A percentile compares a stretch with the other conserved stretches of the same genome.
Conservation (phyloP, 352 stramenopile species). For the Pythium angustatum region DNA sequence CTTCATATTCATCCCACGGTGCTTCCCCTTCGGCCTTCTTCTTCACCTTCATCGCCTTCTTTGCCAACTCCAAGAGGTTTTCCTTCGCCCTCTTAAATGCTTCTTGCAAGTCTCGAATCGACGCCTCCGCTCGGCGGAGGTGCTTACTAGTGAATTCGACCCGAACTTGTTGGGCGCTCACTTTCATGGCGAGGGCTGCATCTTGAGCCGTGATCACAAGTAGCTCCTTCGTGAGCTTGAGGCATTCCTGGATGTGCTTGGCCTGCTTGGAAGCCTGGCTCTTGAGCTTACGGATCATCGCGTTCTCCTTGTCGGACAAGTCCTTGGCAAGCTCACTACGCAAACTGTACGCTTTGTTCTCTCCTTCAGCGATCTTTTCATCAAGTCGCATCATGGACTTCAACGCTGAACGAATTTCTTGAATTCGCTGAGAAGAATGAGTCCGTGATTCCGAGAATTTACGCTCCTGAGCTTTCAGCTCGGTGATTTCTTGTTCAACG, state of each 20-base stretch:
- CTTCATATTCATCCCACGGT: constrained; percentile 63
- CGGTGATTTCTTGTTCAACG: constrained; percentile 67
- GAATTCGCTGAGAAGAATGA: constrained; percentile 56
- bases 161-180: constrained; percentile 68
- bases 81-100: constrained; percentile 66
- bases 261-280: constrained; percentile 70
- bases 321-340: constrained; percentile 79
- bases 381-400: constrained; percentile 71
- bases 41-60: constrained; percentile 72
- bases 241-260: constrained; percentile 64
- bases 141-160: constrained; percentile 65
- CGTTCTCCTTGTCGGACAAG: constrained; percentile 74
- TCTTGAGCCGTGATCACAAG: constrained; percentile 52
- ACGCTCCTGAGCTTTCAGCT: constrained; percentile 67
- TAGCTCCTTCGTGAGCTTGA: constrained; percentile 56
- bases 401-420: constrained; percentile 68
- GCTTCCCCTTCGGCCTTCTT: constrained; percentile 63
- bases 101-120: constrained; percentile 55
- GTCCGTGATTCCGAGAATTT: constrained; percentile 59
- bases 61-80: constrained; percentile 57
- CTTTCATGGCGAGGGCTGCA: constrained; percentile 49
- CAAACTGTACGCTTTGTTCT: constrained; percentile 72
- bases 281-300: constrained; percentile 73
- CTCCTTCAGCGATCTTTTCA: constrained; percentile 69
- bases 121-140: constrained; percentile 52